Conservation (phyloP, 192 early-diverging fungal genomes). For the Powellomyces hirtus region DNA sequence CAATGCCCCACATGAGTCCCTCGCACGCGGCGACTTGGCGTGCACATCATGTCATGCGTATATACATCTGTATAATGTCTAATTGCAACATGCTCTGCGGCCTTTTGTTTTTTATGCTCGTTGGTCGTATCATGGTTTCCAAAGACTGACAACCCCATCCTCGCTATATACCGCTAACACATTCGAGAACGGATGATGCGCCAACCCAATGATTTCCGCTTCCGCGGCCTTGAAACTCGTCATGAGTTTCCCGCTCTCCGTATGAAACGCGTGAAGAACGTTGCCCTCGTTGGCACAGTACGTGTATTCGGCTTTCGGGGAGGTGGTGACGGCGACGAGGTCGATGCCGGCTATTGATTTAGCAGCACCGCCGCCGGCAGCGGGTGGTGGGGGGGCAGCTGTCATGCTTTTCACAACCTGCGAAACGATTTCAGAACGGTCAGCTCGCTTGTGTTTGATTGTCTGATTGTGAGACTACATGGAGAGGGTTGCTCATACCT, state of each 20-base stretch:
- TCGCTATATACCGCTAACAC: constrained; percentile 68
- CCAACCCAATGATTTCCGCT: constrained; percentile 73
- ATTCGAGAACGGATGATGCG: constrained; percentile 82
- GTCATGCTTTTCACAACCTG: neutral
- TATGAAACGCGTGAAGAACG: constrained; percentile 64
- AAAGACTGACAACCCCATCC: constrained; percentile 47
- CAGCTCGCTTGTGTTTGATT: neutral
- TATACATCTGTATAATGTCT: too few relatives aligned
- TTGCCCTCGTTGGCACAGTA: constrained; percentile 75
- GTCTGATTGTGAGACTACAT: neutral
- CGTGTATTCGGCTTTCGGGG: constrained; percentile 78
- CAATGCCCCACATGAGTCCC: too few relatives aligned
- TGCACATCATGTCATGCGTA: too few relatives aligned
- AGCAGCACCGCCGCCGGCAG: neutral
- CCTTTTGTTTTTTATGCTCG: too few relatives aligned
- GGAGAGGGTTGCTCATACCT: constrained; percentile 17
- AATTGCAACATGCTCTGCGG: too few relatives aligned
- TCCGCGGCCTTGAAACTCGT: constrained; percentile 52
- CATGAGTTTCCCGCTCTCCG: constrained; percentile 56
- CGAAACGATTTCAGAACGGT: too few relatives aligned
- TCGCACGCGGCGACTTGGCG: too few relatives aligned
- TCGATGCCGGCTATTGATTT: constrained; percentile 1
- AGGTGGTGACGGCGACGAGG: constrained; percentile 60
- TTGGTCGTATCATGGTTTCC: constrained; percentile 11
- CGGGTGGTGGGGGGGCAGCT: neutral